Percentiles rank a stretch among this genome's conserved stretches.
Conservation (phyloP, 2,329 filamentous ascomycete species). For the Raffaelea deltoideospora region DNA sequence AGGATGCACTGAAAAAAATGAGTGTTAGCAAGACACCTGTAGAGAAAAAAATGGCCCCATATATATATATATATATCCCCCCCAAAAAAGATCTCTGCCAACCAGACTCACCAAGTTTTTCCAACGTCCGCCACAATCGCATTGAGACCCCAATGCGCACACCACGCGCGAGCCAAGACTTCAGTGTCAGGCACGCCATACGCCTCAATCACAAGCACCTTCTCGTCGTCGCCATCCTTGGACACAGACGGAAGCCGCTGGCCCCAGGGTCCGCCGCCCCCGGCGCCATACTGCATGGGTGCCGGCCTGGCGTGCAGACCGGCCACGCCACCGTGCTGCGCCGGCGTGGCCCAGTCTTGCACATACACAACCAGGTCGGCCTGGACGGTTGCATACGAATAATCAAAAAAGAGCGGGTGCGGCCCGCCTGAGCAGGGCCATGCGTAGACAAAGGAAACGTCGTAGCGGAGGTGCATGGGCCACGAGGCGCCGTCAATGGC, state of each 20-base stretch:
- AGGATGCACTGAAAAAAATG: constrained; percentile 41
- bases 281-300: constrained; percentile 7
- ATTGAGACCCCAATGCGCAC: constrained; percentile 57
- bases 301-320: constrained; percentile 8
- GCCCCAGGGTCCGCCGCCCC: constrained; percentile 6
- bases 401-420: constrained; percentile 60
- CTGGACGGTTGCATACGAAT: constrained; percentile 40
- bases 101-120: constrained; percentile 44
- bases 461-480: constrained; percentile 46
- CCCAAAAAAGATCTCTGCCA: neutral
- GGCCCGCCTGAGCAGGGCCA: constrained; percentile 50
- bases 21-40: constrained; percentile 5
- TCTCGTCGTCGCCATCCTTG: constrained; percentile 38
- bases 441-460: constrained; percentile 51
- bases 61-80: neutral
- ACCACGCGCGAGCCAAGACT: constrained; percentile 63
- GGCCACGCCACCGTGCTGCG: constrained; percentile 11
- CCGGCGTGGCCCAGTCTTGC: constrained; percentile 45
- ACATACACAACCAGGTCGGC: constrained; percentile 52
- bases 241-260: constrained; percentile 7
- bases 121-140: constrained; percentile 55
- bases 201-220: constrained; percentile 57
- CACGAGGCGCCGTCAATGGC: constrained; percentile 47
- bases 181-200: constrained; percentile 63
- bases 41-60: no score